Evolutionary conservation across 2,329 filamentous ascomycete species (phyloP).

Genomic region (Ceratocystis destructans): DNA sequence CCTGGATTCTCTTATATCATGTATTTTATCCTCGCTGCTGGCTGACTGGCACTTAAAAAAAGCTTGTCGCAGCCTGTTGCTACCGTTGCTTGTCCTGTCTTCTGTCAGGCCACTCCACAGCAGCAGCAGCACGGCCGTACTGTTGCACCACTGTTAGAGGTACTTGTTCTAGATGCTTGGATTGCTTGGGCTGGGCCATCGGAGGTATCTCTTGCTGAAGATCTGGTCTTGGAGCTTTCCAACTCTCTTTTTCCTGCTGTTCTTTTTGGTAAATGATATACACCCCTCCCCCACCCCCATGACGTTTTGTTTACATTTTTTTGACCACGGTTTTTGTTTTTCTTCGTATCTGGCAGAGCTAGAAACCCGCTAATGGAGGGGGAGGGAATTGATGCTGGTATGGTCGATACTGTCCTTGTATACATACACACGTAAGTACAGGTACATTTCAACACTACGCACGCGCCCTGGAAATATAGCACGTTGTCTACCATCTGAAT

Average conservation of each 20-base stretch:
- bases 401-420: neutral
- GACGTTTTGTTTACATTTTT: neutral
- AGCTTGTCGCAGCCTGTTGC: neutral
- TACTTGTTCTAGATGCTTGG: neutral
- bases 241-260: neutral
- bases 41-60: neutral
- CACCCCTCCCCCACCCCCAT: neutral
- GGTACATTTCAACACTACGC: neutral
- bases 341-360: neutral
- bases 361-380: neutral
- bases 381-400: neutral
- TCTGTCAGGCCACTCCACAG: neutral
- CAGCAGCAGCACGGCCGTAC: neutral
- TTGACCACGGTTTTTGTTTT: neutral
- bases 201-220: neutral
- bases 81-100: neutral
- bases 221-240: neutral
- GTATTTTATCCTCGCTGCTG: neutral
- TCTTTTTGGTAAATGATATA: neutral
- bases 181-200: no score
- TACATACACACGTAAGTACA: neutral
- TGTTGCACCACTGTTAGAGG: conserved; percentile 3
- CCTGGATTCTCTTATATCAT: neutral
- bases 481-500: no score
- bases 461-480: neutral